Conservation (phyloP, 78 protist genomes). For the Dictyostelium capitatum region DNA sequence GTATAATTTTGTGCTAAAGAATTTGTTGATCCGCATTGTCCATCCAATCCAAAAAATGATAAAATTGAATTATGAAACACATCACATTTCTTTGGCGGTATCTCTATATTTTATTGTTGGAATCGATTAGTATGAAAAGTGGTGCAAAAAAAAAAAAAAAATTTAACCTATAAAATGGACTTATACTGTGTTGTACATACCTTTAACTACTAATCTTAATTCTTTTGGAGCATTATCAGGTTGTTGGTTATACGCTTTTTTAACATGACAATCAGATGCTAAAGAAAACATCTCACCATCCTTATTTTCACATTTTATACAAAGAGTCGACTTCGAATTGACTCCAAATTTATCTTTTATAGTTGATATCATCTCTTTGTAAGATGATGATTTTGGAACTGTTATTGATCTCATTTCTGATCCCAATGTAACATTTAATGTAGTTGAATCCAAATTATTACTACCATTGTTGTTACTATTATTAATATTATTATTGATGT, state of each 20-base stretch:
- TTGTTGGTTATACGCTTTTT: constrained; percentile 47
- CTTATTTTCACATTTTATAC: constrained; percentile 51
- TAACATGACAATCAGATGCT: constrained; percentile 65
- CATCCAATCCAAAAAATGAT: background rate
- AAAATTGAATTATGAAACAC: constrained; percentile 2
- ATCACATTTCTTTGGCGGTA: constrained; percentile 10
- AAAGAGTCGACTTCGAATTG: constrained; percentile 37
- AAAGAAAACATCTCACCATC: constrained; percentile 52
- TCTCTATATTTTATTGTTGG: background rate
- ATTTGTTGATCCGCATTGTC: background rate
- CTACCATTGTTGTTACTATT: background rate
- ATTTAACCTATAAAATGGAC: background rate
- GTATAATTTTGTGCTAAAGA: constrained; percentile 5
- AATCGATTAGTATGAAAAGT: background rate
- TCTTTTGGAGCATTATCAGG: background rate
- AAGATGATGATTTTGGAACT: constrained; percentile 38
- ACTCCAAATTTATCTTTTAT: constrained; percentile 61
- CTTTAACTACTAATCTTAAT: constrained; percentile 57
- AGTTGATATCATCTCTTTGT: constrained; percentile 31
- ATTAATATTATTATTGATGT: background rate
- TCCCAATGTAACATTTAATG: constrained; percentile 38
- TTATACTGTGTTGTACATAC: constrained; percentile 2
- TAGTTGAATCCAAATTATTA: constrained; percentile 27
- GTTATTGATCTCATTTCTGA: constrained; percentile 3
- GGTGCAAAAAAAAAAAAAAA: background rate